These are phyloP conservation scores for Phaeophleospora eucalypticola DNA, from an alignment of 2,329 filamentous ascomycete genomes.

Conservation along the genomic window DNA sequence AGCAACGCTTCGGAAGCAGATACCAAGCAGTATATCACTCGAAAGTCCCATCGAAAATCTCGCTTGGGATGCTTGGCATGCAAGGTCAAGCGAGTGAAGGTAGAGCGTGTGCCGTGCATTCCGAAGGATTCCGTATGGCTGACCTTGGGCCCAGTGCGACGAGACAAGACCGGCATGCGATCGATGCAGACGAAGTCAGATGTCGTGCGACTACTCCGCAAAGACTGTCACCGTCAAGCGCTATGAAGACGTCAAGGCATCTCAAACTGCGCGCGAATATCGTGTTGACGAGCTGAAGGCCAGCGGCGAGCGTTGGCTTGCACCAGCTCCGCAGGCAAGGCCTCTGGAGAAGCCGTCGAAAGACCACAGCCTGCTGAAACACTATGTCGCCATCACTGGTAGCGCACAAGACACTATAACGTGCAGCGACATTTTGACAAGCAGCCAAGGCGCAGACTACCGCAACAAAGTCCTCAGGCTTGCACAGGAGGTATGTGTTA, in stretches of 20 bases:
- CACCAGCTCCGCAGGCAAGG: too few relatives aligned
- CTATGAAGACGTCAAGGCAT: too few relatives aligned
- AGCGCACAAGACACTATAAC: constrained; percentile 6
- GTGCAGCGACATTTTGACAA: constrained; percentile 9
- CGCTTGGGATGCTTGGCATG: constrained; percentile 1
- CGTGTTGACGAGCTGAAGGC: too few relatives aligned
- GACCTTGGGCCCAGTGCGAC: constrained; percentile 1
- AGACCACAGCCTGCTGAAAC: not conserved
- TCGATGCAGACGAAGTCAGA: not conserved
- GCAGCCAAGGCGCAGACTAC: constrained; percentile 5
- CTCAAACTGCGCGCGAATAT: too few relatives aligned
- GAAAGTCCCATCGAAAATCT: constrained; percentile 3
- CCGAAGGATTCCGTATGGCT: not conserved
- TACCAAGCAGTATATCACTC: constrained; percentile 2
- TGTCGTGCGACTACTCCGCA: not conserved
- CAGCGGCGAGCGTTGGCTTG: too few relatives aligned
- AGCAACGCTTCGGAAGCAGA: too few relatives aligned
- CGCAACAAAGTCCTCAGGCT: constrained; percentile 8
- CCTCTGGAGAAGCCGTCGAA: too few relatives aligned
- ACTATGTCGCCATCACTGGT: constrained; percentile 1
- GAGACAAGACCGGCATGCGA: not conserved
- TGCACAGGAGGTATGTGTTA: constrained; percentile 7
- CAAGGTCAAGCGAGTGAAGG: constrained; percentile 4
- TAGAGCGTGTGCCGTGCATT: not conserved
- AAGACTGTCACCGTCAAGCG: too few relatives aligned